Conservation (phyloP, 768 basidiomycete species). For the Kwoniella botswanensis region DNA sequence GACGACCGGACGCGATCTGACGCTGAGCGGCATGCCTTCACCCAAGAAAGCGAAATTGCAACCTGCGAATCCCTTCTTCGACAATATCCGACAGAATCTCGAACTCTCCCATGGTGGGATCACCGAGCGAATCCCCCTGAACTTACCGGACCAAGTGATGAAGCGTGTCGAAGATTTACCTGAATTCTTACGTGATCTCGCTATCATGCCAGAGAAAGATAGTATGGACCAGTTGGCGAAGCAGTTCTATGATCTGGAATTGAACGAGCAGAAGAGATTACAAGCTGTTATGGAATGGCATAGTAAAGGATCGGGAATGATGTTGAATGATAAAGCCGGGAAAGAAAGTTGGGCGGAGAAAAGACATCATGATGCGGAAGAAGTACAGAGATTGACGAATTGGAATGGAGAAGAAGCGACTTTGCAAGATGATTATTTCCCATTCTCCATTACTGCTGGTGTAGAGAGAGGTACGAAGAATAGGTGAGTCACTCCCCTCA, state of each 20-base stretch:
- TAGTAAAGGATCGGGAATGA: constrained; percentile 61
- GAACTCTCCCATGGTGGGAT: constrained; percentile 70
- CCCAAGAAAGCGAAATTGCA: constrained; percentile 40
- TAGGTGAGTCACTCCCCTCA: constrained; percentile 63
- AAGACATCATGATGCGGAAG: constrained; percentile 36
- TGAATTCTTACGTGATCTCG: constrained; percentile 76
- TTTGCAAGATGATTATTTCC: constrained; percentile 63
- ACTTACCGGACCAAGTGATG: constrained; percentile 61
- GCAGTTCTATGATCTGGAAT: constrained; percentile 92
- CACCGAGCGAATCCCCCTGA: constrained; percentile 81
- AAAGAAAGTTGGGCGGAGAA: constrained; percentile 30
- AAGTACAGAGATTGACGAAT: constrained; percentile 32
- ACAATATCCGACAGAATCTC: constrained; percentile 71
- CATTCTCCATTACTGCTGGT: constrained; percentile 92
- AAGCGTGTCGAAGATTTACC: constrained; percentile 75
- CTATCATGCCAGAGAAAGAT: constrained; percentile 64
- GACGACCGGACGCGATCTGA: not conserved
- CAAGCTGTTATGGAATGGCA: constrained; percentile 93
- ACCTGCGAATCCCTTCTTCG: constrained; percentile 88
- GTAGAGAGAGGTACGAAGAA: constrained; percentile 95
- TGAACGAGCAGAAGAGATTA: constrained; percentile 84
- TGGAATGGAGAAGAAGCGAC: constrained; percentile 26
- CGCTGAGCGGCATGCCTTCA: constrained; percentile 4
- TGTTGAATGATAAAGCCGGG: not conserved
- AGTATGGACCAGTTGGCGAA: constrained; percentile 81